These are phyloP conservation scores for Posidonia oceanica DNA, from an alignment of 116 monocot genomes.

Conservation along the genomic window DNA sequence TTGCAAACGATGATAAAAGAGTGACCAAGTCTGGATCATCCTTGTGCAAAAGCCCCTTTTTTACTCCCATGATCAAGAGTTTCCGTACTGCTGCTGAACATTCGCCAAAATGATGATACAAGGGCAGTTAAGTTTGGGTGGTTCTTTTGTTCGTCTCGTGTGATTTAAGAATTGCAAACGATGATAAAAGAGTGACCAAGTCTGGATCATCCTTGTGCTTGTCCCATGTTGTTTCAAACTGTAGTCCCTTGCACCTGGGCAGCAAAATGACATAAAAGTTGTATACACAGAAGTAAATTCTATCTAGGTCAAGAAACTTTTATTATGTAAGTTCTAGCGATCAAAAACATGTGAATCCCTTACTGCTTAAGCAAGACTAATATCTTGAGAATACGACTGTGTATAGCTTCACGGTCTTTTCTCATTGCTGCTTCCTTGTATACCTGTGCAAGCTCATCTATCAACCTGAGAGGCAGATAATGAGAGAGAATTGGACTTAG, in stretches of 20 bases:
- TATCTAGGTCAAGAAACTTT: background rate
- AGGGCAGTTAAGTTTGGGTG: background rate
- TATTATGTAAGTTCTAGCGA: background rate
- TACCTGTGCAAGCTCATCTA: constrained; percentile 63
- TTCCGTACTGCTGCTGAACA: background rate
- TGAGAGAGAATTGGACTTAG: background rate
- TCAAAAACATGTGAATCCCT: background rate
- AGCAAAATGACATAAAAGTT: background rate
- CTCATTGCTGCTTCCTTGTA: constrained; percentile 67
- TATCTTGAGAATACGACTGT: constrained; percentile 37
- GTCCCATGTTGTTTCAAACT: constrained; percentile 69
- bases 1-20: background rate
- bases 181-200: constrained; percentile 7
- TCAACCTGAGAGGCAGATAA: constrained; percentile 24
- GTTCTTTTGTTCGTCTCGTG: background rate
- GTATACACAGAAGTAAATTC: background rate
- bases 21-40: constrained; percentile 35
- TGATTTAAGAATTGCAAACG: background rate
- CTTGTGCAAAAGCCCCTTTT: constrained; percentile 15
- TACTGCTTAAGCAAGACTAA: constrained; percentile 63
- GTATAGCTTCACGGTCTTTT: constrained; percentile 43
- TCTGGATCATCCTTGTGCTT: constrained; percentile 60
- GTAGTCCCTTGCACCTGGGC: constrained; percentile 55
- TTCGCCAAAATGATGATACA: background rate
- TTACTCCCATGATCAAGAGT: background rate